Conservation (phyloP, 2,329 filamentous ascomycete species). For the Beauveria sp. region DNA sequence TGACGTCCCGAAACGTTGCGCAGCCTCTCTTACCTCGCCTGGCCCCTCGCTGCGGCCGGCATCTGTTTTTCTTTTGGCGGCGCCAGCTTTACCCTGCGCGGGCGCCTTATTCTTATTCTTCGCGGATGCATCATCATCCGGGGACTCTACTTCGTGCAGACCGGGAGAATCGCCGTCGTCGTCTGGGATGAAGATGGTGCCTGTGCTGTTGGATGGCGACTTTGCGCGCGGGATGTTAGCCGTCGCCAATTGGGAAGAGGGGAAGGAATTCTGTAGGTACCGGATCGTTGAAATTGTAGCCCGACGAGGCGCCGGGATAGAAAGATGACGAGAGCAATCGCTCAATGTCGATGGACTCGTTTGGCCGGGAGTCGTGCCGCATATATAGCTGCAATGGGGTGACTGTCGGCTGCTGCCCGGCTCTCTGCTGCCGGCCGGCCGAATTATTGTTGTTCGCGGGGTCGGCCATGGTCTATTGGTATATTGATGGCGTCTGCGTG, state of each 20-base stretch:
- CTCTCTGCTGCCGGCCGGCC: neutral
- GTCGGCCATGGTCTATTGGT: neutral
- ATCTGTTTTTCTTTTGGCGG: constrained; percentile 1
- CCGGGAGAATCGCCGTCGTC: neutral
- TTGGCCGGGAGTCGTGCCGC: neutral
- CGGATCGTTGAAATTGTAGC: neutral
- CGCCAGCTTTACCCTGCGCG: neutral
- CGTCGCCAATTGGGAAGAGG: neutral
- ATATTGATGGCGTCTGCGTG: neutral
- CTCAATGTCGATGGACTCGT: neutral
- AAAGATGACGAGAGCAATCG: constrained; percentile 1
- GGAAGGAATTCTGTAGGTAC: neutral
- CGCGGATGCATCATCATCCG: neutral
- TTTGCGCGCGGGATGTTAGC: neutral
- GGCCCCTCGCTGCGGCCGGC: neutral
- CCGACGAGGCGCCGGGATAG: constrained; percentile 1
- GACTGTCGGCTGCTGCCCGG: neutral
- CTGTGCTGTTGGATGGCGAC: neutral
- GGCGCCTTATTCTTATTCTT: neutral
- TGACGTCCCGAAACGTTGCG: neutral
- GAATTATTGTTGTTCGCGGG: neutral
- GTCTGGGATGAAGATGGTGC: neutral
- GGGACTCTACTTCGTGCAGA: neutral
- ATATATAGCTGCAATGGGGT: neutral
- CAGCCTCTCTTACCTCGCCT: constrained; percentile 1